phyloP scores from a whole-genome alignment of 352 stramenopile genomes.

The Phytophthora capsici region DNA sequence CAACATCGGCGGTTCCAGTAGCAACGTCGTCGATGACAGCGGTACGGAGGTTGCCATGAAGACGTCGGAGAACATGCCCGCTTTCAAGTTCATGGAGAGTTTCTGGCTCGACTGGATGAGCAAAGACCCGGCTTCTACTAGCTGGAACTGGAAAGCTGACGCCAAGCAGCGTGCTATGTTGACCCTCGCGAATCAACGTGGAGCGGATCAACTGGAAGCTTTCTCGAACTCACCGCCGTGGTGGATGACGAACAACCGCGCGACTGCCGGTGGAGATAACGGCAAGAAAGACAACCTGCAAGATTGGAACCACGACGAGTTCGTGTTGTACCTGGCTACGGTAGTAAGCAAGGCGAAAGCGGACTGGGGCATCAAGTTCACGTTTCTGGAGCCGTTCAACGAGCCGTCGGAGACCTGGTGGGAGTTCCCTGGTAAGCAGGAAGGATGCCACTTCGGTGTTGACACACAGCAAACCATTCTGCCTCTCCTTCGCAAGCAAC shows the following conservation, averaged over 20 bases:
- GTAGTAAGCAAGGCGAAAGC: conserved; percentile 48
- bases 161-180: conserved; percentile 53
- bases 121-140: conserved; percentile 42
- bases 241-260: conserved; percentile 68
- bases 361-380: conserved; percentile 54
- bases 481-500: conserved; percentile 43
- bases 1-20: conserved; percentile 61
- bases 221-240: conserved; percentile 69
- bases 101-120: conserved; percentile 64
- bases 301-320: conserved; percentile 53
- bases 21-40: conserved; percentile 46
- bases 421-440: conserved; percentile 54
- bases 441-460: conserved; percentile 58
- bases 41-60: conserved; percentile 51
- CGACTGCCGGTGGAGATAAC: conserved; percentile 44
- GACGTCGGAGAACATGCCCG: conserved; percentile 55
- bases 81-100: conserved; percentile 56
- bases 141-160: conserved; percentile 64
- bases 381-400: conserved; percentile 68
- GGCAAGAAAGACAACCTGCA: conserved; percentile 56
- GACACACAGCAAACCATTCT: conserved; percentile 48
- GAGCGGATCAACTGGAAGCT: conserved; percentile 51
- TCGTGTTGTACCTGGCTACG: conserved; percentile 52
- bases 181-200: conserved; percentile 39
- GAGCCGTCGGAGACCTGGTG: conserved; percentile 61